A percentile compares a stretch with the other conserved stretches of the same genome.
These are phyloP conservation scores for Aspergillus ustus DNA, from an alignment of 2,329 filamentous ascomycete species.

Conservation along the genomic window DNA sequence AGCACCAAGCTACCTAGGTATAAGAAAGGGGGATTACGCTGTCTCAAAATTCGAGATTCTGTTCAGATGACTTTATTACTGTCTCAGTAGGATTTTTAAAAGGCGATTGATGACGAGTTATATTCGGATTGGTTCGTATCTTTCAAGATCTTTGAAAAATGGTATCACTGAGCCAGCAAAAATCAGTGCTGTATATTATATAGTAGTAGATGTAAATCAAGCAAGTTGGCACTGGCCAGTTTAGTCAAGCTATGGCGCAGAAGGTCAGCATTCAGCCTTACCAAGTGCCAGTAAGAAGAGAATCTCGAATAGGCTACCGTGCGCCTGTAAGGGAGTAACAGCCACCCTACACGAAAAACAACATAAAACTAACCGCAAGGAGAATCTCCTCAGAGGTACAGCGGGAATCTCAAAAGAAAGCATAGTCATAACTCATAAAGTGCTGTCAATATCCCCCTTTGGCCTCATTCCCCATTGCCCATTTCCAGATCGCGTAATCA, in stretches of 20 bases:
- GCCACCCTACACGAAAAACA: not conserved
- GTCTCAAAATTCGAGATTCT: constrained; percentile 7
- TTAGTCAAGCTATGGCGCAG: not conserved
- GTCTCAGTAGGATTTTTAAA: not conserved
- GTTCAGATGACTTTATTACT: not conserved
- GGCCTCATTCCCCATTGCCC: not conserved
- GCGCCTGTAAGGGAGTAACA: not conserved
- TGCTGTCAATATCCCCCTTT: not conserved
- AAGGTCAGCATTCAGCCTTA: not conserved
- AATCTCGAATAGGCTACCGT: not conserved
- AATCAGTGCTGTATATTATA: not conserved
- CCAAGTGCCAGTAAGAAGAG: not conserved
- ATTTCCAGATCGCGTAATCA: constrained; percentile 9
- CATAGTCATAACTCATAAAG: constrained; percentile 9
- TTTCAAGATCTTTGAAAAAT: not conserved
- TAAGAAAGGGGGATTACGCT: not conserved
- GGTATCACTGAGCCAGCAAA: not conserved
- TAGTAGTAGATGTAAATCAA: not conserved
- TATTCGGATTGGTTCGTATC: not conserved
- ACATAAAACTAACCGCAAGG: not conserved
- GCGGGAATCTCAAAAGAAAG: not conserved
- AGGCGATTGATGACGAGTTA: not conserved
- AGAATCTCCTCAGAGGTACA: not conserved
- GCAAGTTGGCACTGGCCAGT: not conserved
- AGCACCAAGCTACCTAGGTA: not conserved